Conservation (phyloP, 805 yeast species). For the Ogataea ganodermae region DNA sequence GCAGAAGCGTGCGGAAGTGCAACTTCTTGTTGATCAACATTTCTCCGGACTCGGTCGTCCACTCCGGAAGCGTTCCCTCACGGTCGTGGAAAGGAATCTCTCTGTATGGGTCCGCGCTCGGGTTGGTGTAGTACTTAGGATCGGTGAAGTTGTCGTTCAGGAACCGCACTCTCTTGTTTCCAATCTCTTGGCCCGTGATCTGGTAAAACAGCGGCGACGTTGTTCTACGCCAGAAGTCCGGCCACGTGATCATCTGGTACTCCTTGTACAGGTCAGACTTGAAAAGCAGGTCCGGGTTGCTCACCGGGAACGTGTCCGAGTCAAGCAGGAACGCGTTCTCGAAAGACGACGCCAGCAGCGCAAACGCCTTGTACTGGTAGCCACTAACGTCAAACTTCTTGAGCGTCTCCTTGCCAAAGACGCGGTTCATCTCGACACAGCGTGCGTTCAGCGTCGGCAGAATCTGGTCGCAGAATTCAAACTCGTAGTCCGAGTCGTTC, state of each 20-base stretch:
- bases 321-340: constrained; percentile 72
- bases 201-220: constrained; percentile 73
- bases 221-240: constrained; percentile 86
- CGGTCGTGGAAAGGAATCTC: constrained; percentile 60
- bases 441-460: constrained; percentile 63
- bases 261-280: constrained; percentile 54
- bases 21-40: constrained; percentile 56
- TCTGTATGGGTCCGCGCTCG: constrained; percentile 35
- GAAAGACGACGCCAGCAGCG: constrained; percentile 71
- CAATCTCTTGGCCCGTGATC: constrained; percentile 59
- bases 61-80: constrained; percentile 67
- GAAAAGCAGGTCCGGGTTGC: constrained; percentile 63
- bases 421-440: constrained; percentile 65
- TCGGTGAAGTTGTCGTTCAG: constrained; percentile 35
- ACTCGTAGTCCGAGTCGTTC: constrained; percentile 65
- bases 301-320: constrained; percentile 73
- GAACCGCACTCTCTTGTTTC: constrained; percentile 35
- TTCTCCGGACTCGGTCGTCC: constrained; percentile 72
- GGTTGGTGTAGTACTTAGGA: constrained; percentile 34
- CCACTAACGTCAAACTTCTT: constrained; percentile 53
- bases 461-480: constrained; percentile 63
- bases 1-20: constrained; percentile 57
- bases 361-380: constrained; percentile 71
- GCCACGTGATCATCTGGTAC: constrained; percentile 66
- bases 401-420: constrained; percentile 57